Evolutionary conservation across 2,329 filamentous ascomycete species (phyloP).

Genomic region (Talaromyces funiculosus): DNA sequence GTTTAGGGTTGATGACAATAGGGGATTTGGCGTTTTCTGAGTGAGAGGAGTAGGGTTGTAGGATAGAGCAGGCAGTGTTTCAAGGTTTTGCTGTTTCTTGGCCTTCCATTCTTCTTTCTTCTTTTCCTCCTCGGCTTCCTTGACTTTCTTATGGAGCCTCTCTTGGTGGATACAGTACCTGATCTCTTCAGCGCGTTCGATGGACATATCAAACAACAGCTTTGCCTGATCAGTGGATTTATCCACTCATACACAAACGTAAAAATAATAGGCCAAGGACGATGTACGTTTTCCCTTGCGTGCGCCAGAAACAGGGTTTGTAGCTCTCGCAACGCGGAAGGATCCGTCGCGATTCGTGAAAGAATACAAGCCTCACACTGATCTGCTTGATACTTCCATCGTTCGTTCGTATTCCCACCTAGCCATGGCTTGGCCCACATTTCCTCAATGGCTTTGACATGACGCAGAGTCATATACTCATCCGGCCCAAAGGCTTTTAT

Average conservation of each 20-base stretch:
- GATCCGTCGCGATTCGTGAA: conserved; percentile 24
- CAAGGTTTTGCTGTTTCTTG: background rate
- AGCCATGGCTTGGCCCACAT: conserved; percentile 4
- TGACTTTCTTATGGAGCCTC: background rate
- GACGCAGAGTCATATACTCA: background rate
- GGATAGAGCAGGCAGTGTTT: background rate
- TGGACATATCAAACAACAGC: background rate
- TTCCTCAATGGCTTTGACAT: background rate
- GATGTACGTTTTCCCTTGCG: background rate
- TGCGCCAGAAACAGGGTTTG: conserved; percentile 1
- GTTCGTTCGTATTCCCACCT: background rate
- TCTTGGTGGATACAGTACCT: background rate
- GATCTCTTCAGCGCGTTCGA: background rate
- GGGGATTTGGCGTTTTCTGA: background rate
- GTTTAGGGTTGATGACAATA: background rate
- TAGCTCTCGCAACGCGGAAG: conserved; percentile 25
- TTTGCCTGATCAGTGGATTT: conserved; percentile 11
- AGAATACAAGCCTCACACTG: conserved; percentile 36
- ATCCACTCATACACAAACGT: conserved; percentile 28
- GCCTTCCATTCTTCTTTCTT: background rate
- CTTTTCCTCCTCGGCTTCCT: background rate
- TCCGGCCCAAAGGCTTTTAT: conserved; percentile 5
- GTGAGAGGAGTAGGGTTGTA: background rate
- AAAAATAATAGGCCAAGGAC: conserved; percentile 20
- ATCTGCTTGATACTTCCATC: conserved; percentile 27